A percentile compares a stretch with the other conserved stretches of the same genome.
phyloP scores from a whole-genome alignment of 2,329 filamentous ascomycete species.

The Lachnellula arida region DNA sequence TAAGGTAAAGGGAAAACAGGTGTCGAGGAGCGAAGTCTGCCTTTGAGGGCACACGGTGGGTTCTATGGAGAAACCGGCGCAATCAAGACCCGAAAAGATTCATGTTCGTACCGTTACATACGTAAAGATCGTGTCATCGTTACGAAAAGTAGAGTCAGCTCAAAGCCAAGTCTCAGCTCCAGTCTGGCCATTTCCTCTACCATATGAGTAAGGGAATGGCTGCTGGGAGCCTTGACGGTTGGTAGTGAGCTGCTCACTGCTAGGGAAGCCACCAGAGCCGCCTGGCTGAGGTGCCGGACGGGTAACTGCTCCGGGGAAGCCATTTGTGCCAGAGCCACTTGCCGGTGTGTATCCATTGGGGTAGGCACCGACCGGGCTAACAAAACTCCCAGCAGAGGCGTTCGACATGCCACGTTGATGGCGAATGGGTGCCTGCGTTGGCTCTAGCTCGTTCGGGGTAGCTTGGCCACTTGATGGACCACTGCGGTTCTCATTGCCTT shows the following conservation, averaged over 20 bases:
- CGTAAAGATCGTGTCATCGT: slow-evolving; percentile 34
- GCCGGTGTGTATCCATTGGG: slow-evolving; percentile 25
- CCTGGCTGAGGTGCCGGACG: slow-evolving; percentile 15
- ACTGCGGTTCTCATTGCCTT: slow-evolving; percentile 46
- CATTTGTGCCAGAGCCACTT: slow-evolving; percentile 15
- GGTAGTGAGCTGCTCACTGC: slow-evolving; percentile 21
- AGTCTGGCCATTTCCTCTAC: slow-evolving; percentile 23
- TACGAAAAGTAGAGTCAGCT: slow-evolving; percentile 17
- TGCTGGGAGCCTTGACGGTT: slow-evolving; percentile 17
- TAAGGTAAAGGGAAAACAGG: slow-evolving; percentile 32
- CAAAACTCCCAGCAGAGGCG: slow-evolving; percentile 24
- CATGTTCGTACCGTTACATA: slow-evolving; percentile 35
- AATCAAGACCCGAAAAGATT: slow-evolving; percentile 26
- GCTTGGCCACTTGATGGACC: slow-evolving; percentile 29
- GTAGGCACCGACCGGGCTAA: slow-evolving; percentile 21
- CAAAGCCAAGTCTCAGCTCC: slow-evolving; percentile 28
- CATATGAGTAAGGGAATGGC: slow-evolving; percentile 27
- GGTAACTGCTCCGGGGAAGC: slow-evolving; percentile 14
- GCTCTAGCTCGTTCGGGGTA: slow-evolving; percentile 27
- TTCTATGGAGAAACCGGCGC: slow-evolving; percentile 14
- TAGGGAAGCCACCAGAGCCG: slow-evolving; percentile 16
- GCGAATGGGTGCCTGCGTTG: slow-evolving; percentile 25
- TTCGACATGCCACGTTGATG: slow-evolving; percentile 32
- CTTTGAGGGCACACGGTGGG: slow-evolving; percentile 3
- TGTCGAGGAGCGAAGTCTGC: slow-evolving; percentile 17